Evolutionary conservation across 768 basidiomycete genomes (phyloP), one percentile per base, ranked within the genome.

Genomic region (Cyclocybe aegerita): DNA sequence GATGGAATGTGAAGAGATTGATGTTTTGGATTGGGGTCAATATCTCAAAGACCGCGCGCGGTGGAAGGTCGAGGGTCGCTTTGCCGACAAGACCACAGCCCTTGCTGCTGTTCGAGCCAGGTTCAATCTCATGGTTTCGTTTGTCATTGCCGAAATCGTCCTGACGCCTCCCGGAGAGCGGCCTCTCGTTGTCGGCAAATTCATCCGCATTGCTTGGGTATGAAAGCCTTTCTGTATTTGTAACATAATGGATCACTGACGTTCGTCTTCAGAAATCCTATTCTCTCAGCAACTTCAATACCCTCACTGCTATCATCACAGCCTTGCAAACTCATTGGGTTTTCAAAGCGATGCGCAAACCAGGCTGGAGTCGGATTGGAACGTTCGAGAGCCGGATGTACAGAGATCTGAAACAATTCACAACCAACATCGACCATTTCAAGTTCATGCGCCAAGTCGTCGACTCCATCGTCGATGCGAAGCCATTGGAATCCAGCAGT

Each of bases 151-250:
- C 3, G 94, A 97, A 70, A 79, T 96, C 46, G 79, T 93, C 16
- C 69, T 92, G 49, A 88, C 93, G 1, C 77, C 78, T 7, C 85
- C 84, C 4, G 67, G 66, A 46, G 83, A 90, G 46, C 78, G 93
- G 14, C 77, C 76, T 33, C 54, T 75, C 41, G 69, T 97, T 14
- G 80, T 90, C 43, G 73, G 71, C 50, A 94, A 93, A 69, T 87
- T 96, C 64, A 84, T 95, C 53, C 83, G 90, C 37, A 72, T 96
- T 49, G 93, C 93, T 35, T 92, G 84, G 77, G 92, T 93, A 57
- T 64, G 86, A 72, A 17, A 32, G 33, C 37, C 4, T 32, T 40
- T 54, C 35, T 51, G 23, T 11, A 52, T 31, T 8, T 12, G 2
- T 12, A 34, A 36, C 12, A 3, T 11, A 48, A 31, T 34, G n/a